These are phyloP conservation scores for Botrytis cinerea DNA, from an alignment of 2,329 filamentous ascomycete species.

Conservation along the genomic window DNA sequence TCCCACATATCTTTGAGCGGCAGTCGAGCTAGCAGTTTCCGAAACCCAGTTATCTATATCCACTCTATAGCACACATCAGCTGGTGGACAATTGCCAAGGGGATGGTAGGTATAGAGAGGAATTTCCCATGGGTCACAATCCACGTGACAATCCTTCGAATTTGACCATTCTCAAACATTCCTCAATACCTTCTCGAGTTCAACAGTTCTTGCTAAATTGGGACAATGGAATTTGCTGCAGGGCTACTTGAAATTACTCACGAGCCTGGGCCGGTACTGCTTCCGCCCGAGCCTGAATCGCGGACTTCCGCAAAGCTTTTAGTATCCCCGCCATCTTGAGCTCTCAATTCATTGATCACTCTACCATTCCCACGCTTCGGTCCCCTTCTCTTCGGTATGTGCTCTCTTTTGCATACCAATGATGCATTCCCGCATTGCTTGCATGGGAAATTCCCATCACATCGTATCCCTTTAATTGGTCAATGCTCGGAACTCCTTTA, in stretches of 20 bases:
- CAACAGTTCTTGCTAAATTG: neutral
- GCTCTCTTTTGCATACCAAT: conserved; percentile 64
- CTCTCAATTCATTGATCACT: conserved; percentile 62
- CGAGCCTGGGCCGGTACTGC: conserved; percentile 33
- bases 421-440: conserved; percentile 61
- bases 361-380: conserved; percentile 63
- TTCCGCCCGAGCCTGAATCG: conserved; percentile 29
- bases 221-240: neutral
- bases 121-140: neutral
- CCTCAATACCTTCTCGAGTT: neutral
- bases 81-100: neutral
- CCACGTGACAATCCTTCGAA: neutral
- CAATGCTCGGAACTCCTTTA: conserved; percentile 7
- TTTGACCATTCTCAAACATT: neutral
- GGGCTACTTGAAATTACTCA: conserved; percentile 27
- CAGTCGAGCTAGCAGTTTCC: conserved; percentile 29
- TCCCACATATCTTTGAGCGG: conserved; percentile 28
- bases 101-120: neutral
- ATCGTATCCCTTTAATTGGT: conserved; percentile 46
- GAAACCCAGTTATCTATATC: conserved; percentile 38
- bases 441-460: conserved; percentile 54
- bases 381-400: conserved; percentile 64
- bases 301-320: conserved; percentile 41
- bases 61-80: conserved; percentile 1
- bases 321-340: conserved; percentile 47